Percentiles rank a stretch among this genome's conserved stretches.
phyloP scores from a whole-genome alignment of 2,329 filamentous ascomycete genomes.

The Clarireedia paspali region DNA sequence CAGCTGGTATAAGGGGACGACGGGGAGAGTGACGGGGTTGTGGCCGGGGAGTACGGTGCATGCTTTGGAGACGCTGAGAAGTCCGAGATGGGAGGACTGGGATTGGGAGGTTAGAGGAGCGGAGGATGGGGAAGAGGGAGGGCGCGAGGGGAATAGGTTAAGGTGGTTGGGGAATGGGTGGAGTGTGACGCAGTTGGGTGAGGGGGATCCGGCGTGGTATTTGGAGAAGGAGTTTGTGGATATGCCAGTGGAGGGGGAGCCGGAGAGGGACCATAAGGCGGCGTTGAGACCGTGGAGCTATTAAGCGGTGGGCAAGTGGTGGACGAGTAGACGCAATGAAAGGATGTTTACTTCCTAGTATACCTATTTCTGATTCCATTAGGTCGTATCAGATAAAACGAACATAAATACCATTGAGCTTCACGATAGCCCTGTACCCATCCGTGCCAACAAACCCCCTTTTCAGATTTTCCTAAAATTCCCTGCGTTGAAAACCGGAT shows the following conservation, averaged over 20 bases:
- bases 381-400: too few species aligned
- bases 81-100: constrained; percentile 50
- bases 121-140: constrained; percentile 9
- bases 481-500: too few species aligned
- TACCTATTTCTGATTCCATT: too few species aligned
- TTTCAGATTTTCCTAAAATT: too few species aligned
- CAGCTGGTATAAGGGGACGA: constrained; percentile 30
- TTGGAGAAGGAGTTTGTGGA: constrained; percentile 33
- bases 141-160: constrained; percentile 34
- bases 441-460: too few species aligned
- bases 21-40: constrained; percentile 34
- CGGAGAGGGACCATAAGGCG: constrained; percentile 32
- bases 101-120: constrained; percentile 23
- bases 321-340: too few species aligned
- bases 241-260: constrained; percentile 29
- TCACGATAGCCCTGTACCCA: too few species aligned
- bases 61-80: constrained; percentile 40
- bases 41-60: constrained; percentile 32
- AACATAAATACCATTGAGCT: too few species aligned
- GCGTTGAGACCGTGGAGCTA: constrained; percentile 25
- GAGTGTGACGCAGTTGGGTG: constrained; percentile 35
- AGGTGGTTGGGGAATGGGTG: constrained; percentile 37
- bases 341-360: too few species aligned
- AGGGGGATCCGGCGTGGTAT: constrained; percentile 36
- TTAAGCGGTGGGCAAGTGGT: not conserved